phyloP scores from a whole-genome alignment of 768 basidiomycete genomes.

The Coprinellus aureogranulatus region DNA sequence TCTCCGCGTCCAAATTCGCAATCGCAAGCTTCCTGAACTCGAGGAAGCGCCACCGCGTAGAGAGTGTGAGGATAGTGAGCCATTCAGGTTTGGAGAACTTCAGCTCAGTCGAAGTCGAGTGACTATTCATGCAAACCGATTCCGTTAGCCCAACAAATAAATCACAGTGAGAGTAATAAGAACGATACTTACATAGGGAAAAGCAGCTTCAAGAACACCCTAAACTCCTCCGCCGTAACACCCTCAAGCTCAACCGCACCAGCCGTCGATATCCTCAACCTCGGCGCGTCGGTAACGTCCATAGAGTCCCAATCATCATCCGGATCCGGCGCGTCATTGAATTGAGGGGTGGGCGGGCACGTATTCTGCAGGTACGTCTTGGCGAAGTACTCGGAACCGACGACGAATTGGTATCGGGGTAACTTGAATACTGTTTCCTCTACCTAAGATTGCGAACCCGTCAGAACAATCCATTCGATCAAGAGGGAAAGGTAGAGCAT shows the following conservation, averaged over 20 bases:
- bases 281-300: too few species aligned
- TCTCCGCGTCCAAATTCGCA: neutral
- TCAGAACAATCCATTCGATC: too few species aligned
- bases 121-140: too few species aligned
- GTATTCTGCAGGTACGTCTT: neutral
- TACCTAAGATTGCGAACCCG: too few species aligned
- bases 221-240: neutral
- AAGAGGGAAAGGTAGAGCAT: too few species aligned
- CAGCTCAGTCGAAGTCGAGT: neutral
- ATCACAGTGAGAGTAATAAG: too few species aligned
- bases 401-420: neutral
- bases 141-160: too few species aligned
- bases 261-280: neutral
- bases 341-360: too few species aligned
- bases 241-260: neutral
- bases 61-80: constrained; percentile 5
- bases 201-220: neutral
- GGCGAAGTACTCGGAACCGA: neutral
- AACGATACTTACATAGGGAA: neutral
- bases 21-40: constrained; percentile 8
- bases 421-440: neutral
- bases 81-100: constrained; percentile 1
- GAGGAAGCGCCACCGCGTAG: constrained; percentile 9
- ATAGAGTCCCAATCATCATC: too few species aligned
- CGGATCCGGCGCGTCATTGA: neutral